These are phyloP conservation scores for Exophiala aquamarina DNA, from an alignment of 2,329 filamentous ascomycete species.

Conservation along the genomic window DNA sequence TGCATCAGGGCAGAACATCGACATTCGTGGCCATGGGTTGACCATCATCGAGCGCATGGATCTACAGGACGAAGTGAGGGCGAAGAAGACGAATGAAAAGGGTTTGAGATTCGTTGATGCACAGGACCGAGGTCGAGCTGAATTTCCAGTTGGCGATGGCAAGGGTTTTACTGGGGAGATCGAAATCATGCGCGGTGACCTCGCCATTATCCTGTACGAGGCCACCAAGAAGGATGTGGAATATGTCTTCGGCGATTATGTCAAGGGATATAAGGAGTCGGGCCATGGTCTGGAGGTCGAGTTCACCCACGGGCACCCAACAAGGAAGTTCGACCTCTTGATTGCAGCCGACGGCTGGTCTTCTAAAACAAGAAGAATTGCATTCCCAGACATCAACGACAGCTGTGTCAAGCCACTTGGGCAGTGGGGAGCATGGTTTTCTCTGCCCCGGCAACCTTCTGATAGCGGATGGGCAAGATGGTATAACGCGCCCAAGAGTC, in stretches of 20 bases:
- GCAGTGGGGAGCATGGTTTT: slow-evolving; percentile 43
- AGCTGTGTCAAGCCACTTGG: slow-evolving; percentile 32
- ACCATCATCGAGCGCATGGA: slow-evolving; percentile 55
- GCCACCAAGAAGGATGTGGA: slow-evolving; percentile 28
- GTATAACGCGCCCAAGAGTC: slow-evolving; percentile 24
- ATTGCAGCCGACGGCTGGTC: slow-evolving; percentile 48
- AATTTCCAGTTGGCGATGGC: slow-evolving; percentile 43
- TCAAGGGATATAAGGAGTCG: slow-evolving; percentile 35
- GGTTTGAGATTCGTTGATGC: slow-evolving; percentile 39
- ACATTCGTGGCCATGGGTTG: slow-evolving; percentile 54
- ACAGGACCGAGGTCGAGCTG: slow-evolving; percentile 39
- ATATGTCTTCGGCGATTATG: slow-evolving; percentile 37
- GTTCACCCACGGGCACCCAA: slow-evolving; percentile 45
- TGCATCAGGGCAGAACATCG: slow-evolving; percentile 53
- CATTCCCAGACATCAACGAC: slow-evolving; percentile 32
- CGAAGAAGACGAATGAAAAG: slow-evolving; percentile 44
- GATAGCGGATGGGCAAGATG: slow-evolving; percentile 26
- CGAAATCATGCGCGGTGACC: slow-evolving; percentile 60
- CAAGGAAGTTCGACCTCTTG: slow-evolving; percentile 46
- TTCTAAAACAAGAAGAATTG: slow-evolving; percentile 44
- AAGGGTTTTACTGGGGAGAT: slow-evolving; percentile 55
- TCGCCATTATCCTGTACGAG: slow-evolving; percentile 53
- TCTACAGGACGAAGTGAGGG: slow-evolving; percentile 43
- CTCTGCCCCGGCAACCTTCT: slow-evolving; percentile 32
- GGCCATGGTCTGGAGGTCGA: slow-evolving; percentile 37